Evolutionary conservation across 352 stramenopile genomes (phyloP), one percentile per base, ranked within the genome.

Genomic region (Globisporangium orthogonon): DNA sequence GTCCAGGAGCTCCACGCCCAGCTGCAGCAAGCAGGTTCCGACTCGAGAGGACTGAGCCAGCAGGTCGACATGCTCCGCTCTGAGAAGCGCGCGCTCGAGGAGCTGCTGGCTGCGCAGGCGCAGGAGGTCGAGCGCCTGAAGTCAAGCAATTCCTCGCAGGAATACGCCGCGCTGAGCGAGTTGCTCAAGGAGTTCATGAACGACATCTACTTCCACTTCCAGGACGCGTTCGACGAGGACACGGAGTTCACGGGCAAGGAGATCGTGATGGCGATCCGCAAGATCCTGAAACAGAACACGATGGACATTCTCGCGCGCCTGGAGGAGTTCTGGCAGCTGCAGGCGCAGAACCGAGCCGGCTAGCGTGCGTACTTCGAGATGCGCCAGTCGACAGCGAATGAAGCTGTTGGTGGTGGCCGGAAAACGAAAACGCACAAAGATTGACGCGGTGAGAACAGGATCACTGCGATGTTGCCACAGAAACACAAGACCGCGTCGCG

Each of bases 161-260:
- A 87, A 53, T 78, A 79, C 47, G 69, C 71, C 11, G 75, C 74
- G 40, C 56, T 87, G 50, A 87, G 72, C 52, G 78, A 87, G 50
- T 56, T 90, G 29, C 73, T 92, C 45, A 92, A 92, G 62, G 83
- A 89, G 61, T 84, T 88, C 59, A 92, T 92, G 83, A 91, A 92
- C 78, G 83, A 90, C 64, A 85, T 92, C 56, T 92, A 92, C 68
- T 90, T 91, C 58, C 75, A 88, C 40, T 92, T 87, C 64, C 83
- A 92, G 58, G 80, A 92, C 56, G 80, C 80, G 9, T 92, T 92
- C 45, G 83, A 92, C 37, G 83, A 92, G 66, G 83, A 92, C 23
- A 78, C 70, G 2, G 83, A 92, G 62, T 92, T 91, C 54, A 89
- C 80, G 9, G 83, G 83, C 33, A 89, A 89, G 54, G 83, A 92